phyloP scores from a whole-genome alignment of 768 basidiomycete genomes.

The Cystofilobasidium macerans region DNA sequence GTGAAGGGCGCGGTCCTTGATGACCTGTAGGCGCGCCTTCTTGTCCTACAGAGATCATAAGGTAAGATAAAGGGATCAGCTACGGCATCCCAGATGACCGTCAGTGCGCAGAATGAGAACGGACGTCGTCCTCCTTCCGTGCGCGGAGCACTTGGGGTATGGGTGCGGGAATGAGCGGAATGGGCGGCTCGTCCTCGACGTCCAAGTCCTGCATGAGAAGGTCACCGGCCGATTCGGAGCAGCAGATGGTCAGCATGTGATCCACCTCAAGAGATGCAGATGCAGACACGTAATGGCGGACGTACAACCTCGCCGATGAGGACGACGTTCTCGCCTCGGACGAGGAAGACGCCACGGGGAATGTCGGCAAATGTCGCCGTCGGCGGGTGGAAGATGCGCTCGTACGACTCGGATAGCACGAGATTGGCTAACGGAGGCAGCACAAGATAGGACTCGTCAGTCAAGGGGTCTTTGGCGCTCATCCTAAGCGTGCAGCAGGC shows the following conservation, averaged over 20 bases:
- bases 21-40: conserved; percentile 17
- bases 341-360: conserved; percentile 79
- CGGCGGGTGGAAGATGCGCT: conserved; percentile 82
- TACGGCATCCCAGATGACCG: background rate
- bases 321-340: conserved; percentile 97
- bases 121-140: conserved; percentile 25
- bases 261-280: too few species aligned
- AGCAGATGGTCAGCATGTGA: background rate
- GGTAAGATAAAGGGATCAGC: background rate
- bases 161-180: conserved; percentile 37
- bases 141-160: conserved; percentile 27
- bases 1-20: conserved; percentile 26
- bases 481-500: background rate
- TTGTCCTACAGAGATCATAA: conserved; percentile 12
- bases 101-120: conserved; percentile 9
- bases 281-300: conserved; percentile 30
- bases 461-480: too few species aligned
- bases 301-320: conserved; percentile 89
- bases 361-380: conserved; percentile 63
- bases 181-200: conserved; percentile 73
- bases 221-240: background rate
- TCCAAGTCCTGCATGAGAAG: conserved; percentile 62
- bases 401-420: conserved; percentile 87
- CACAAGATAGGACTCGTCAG: conserved; percentile 16
- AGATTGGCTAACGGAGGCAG: conserved; percentile 64